Percentiles rank a stretch among this genome's conserved stretches.
Evolutionary conservation across 176 grass and related monocot genomes (phyloP).

Genomic region (Juncus inflexus): DNA sequence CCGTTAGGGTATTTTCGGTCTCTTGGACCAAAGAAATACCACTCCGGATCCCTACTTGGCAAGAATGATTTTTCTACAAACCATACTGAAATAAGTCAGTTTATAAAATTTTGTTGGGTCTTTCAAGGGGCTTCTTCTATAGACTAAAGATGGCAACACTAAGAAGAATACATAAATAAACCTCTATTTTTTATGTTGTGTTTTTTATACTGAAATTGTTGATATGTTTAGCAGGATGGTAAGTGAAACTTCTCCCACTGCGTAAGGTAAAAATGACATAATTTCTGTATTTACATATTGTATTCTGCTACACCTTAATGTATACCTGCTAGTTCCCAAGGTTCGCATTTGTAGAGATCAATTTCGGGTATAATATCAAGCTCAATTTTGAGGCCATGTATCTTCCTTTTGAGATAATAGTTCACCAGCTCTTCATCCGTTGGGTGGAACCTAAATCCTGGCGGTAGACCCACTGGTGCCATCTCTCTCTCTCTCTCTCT

Average conservation of each 20-base stretch:
- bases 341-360: constrained; percentile 98
- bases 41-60: constrained; percentile 94
- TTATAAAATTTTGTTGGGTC: too few relatives aligned
- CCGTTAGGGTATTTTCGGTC: constrained; percentile 89
- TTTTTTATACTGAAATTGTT: too few relatives aligned
- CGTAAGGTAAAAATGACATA: too few relatives aligned
- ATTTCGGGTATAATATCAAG: constrained; percentile 98
- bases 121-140: too few relatives aligned
- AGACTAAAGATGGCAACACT: too few relatives aligned
- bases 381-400: constrained; percentile 88
- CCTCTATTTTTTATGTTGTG: too few relatives aligned
- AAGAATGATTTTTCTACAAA: constrained; percentile 90
- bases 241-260: too few relatives aligned
- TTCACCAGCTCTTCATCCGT: constrained; percentile 95
- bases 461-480: constrained; percentile 93
- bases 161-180: too few relatives aligned
- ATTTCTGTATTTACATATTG: too few relatives aligned
- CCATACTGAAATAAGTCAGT: not conserved
- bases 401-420: constrained; percentile 99
- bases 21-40: constrained; percentile 95
- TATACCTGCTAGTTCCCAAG: constrained; percentile 90
- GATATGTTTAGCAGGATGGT: too few relatives aligned
- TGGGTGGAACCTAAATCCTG: constrained; percentile 92
- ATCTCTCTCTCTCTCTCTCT: constrained; percentile 31
- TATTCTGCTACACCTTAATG: not conserved